Percentiles rank a stretch among this genome's conserved stretches.
Conservation (phyloP, 148 eudicot species). For the Rhododendron williamsianum region DNA sequence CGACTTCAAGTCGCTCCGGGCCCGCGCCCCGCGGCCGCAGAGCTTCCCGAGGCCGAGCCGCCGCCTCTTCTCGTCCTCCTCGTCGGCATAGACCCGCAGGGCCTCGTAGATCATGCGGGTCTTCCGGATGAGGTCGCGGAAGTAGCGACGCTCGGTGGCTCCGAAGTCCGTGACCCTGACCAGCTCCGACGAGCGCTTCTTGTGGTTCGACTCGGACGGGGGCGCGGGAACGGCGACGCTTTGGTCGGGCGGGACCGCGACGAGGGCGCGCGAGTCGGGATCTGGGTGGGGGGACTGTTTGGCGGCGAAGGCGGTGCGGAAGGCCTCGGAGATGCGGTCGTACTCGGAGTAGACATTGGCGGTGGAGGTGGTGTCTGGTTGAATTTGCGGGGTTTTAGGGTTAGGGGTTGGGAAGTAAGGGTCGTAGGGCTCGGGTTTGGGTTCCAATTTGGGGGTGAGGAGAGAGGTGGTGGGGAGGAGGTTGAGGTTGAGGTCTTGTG, state of each 20-base stretch:
- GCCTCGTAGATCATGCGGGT: conserved; percentile 61
- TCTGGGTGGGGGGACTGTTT: conserved; percentile 5
- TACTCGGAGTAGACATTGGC: conserved; percentile 42
- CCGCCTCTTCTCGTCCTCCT: conserved; percentile 39
- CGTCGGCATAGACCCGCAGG: conserved; percentile 30
- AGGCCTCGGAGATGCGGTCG: conserved; percentile 41
- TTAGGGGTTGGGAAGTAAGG: neutral
- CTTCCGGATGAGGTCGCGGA: conserved; percentile 44
- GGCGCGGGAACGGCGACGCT: conserved; percentile 1
- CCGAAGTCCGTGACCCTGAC: conserved; percentile 48
- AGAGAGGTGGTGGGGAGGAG: conserved; percentile 14
- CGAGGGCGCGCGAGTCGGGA: conserved; percentile 42
- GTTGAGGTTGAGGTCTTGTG: conserved; percentile 37
- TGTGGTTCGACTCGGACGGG: neutral
- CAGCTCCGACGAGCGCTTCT: conserved; percentile 48
- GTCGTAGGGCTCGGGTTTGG: conserved; percentile 49
- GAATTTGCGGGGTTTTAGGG: neutral
- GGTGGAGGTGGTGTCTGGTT: neutral
- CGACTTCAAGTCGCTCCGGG: conserved; percentile 52
- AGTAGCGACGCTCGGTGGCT: conserved; percentile 38
- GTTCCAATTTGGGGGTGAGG: conserved; percentile 37
- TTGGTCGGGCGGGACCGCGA: conserved; percentile 23
- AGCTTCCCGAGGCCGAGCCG: conserved; percentile 18
- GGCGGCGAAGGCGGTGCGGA: conserved; percentile 29
- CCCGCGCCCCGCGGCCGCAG: conserved; percentile 3